Base-by-base conservation (phyloP, 1,139 yeast genomes). In the Pichia inconspicua region DNA sequence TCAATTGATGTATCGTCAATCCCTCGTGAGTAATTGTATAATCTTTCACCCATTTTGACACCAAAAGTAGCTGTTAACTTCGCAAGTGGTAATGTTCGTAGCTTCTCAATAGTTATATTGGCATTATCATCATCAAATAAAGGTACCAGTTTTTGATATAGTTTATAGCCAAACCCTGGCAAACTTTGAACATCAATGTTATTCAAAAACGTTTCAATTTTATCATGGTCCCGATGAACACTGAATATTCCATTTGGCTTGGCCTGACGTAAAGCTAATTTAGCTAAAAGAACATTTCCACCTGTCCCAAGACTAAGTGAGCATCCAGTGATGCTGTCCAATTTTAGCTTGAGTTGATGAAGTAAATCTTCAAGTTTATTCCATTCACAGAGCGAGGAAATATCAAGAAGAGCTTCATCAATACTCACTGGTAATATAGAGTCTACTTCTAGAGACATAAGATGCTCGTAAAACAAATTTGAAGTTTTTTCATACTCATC, bases 391-490 rank as follows among this genome's bases (percentile, higher is more conserved):
- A 71, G 54, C 0, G 75, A 57, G 0, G 86, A 69, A 1, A 83
- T 73, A 56, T 90, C 96, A 14, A 90, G 66, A 30, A 92, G 67
- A 0, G 88, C 96, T 61, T 92, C 98, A 64, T 92, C 98, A 5
- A 92, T 82, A 57, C 94, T 88, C 0, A 92, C 89, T 0, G 98
- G 97, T 41, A 80, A 73, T 2, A 92, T 74, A 8, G 78, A 67
- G 56, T 83, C 85, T 43, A 85, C 75, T 1, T 66, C 62, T 8
- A 70, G 51, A 0, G 56, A 60, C 14, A 64, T 60, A 48, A 75
- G 63, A 25, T 61, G 72, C 30, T 61, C 74, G 62, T 75, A 92
- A 59, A 77, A 79, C 55, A 61, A 68, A 54, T 72, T 74, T 50
- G 82, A 88, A 53, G 68, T 75, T 37, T 63, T 61, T 59, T 86